A percentile compares a stretch with the other conserved stretches of the same genome.
Evolutionary conservation across 192 early-diverging fungal species (phyloP).

Genomic region (Backusella tuberculispora): DNA sequence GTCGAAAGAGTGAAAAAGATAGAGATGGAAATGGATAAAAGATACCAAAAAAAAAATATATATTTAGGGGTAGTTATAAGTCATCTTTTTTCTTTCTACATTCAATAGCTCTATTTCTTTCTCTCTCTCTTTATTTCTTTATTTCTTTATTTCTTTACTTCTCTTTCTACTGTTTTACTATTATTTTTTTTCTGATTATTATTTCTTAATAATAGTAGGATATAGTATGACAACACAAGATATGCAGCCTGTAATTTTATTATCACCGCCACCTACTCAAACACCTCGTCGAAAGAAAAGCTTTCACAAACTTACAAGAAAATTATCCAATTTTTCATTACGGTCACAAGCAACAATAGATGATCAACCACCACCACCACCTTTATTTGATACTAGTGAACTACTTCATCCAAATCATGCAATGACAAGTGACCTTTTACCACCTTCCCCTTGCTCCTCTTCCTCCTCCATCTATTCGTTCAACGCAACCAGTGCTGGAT

Average conservation of each 20-base stretch:
- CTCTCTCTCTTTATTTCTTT: not conserved
- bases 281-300: not conserved
- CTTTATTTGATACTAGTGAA: not conserved
- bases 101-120: not conserved
- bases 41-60: not conserved
- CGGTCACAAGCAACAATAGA: not conserved
- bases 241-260: constrained; percentile 7
- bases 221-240: not conserved
- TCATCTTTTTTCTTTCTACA: not conserved
- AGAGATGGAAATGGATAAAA: not conserved
- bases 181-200: not conserved
- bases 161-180: not conserved
- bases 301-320: constrained; percentile 1
- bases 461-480: not conserved
- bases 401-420: not conserved
- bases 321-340: constrained; percentile 13
- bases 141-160: not conserved
- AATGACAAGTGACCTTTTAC: not conserved
- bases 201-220: not conserved
- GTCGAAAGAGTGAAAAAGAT: too few species aligned
- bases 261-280: constrained; percentile 14
- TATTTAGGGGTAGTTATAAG: not conserved
- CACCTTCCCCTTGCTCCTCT: constrained; percentile 2
- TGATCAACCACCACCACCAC: not conserved
- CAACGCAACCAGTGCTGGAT: not conserved